These are phyloP conservation scores for Fusarium metavorans DNA, from an alignment of 2,329 filamentous ascomycete species.

Conservation along the genomic window DNA sequence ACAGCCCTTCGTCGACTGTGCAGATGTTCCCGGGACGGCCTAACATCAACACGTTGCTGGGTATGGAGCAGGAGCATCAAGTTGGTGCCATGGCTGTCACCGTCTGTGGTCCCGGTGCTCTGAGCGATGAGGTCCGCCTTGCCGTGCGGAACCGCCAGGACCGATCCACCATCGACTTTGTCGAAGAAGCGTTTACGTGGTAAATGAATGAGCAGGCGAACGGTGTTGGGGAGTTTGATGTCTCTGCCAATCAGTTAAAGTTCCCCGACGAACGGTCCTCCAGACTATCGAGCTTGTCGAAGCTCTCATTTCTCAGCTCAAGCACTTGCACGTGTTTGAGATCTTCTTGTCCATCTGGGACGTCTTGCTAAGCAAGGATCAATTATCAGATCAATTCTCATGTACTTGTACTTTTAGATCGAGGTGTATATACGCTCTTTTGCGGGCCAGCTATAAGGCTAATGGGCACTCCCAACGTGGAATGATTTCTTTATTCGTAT, in stretches of 20 bases:
- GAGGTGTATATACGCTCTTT: constrained; percentile 38
- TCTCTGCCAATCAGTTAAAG: constrained; percentile 17
- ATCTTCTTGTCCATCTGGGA: constrained; percentile 24
- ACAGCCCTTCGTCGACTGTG: constrained; percentile 80
- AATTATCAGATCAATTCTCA: constrained; percentile 37
- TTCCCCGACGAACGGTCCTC: background rate
- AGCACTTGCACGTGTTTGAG: constrained; percentile 6
- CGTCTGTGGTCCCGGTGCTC: constrained; percentile 79
- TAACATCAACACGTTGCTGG: constrained; percentile 78
- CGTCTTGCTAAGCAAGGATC: constrained; percentile 33
- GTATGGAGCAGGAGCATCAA: constrained; percentile 80
- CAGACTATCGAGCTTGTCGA: background rate
- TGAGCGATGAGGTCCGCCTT: constrained; percentile 80
- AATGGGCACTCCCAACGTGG: constrained; percentile 9
- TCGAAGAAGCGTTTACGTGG: constrained; percentile 81
- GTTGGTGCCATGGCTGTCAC: constrained; percentile 79
- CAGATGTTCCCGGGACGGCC: constrained; percentile 87
- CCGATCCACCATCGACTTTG: constrained; percentile 77
- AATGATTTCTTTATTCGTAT: background rate
- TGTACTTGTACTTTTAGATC: constrained; percentile 40
- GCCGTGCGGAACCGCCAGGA: constrained; percentile 75
- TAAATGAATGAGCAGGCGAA: constrained; percentile 45
- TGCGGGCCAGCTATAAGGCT: constrained; percentile 6
- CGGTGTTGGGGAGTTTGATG: constrained; percentile 12
- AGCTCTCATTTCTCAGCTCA: constrained; percentile 7